These are phyloP conservation scores for Aspergillus brasiliensis DNA, from an alignment of 2,329 filamentous ascomycete species.

Conservation along the genomic window DNA sequence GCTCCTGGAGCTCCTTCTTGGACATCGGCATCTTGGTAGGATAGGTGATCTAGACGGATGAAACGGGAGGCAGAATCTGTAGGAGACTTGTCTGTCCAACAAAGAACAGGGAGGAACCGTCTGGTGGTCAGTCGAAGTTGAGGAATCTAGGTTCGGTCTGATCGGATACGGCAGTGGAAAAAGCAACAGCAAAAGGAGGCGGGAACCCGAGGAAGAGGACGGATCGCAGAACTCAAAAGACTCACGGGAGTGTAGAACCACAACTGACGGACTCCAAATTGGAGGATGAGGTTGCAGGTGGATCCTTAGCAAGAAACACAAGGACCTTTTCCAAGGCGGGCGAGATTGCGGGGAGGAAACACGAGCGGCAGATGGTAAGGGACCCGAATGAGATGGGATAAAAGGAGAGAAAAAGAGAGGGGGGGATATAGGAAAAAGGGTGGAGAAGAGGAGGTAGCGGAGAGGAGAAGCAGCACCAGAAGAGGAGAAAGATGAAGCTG, in stretches of 20 bases:
- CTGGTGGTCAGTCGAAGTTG: neutral
- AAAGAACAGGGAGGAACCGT: neutral
- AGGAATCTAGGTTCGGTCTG: neutral
- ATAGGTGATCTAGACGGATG: neutral
- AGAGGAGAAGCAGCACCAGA: slow-evolving; percentile 12
- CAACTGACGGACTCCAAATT: neutral
- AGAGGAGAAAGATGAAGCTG: slow-evolving; percentile 14
- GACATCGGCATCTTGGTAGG: slow-evolving; percentile 2
- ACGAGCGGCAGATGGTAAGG: slow-evolving; percentile 9
- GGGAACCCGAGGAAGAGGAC: slow-evolving; percentile 1
- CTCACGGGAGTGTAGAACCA: slow-evolving; percentile 9
- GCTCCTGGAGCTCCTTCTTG: slow-evolving; percentile 37
- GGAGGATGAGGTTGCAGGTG: slow-evolving; percentile 1
- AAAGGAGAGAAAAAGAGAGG: slow-evolving; percentile 9
- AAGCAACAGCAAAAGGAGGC: neutral
- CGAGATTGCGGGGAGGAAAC: neutral
- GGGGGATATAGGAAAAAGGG: neutral
- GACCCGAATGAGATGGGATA: slow-evolving; percentile 4
- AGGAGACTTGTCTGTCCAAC: neutral
- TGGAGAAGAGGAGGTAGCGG: slow-evolving; percentile 8
- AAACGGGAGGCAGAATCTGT: neutral
- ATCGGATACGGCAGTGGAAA: neutral
- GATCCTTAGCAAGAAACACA: slow-evolving; percentile 7
- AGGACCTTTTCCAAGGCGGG: slow-evolving; percentile 10
- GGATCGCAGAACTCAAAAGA: slow-evolving; percentile 3